Evolutionary conservation across 2,329 filamentous ascomycete genomes (phyloP).

Genomic region (Tolypocladium ovalisporum): DNA sequence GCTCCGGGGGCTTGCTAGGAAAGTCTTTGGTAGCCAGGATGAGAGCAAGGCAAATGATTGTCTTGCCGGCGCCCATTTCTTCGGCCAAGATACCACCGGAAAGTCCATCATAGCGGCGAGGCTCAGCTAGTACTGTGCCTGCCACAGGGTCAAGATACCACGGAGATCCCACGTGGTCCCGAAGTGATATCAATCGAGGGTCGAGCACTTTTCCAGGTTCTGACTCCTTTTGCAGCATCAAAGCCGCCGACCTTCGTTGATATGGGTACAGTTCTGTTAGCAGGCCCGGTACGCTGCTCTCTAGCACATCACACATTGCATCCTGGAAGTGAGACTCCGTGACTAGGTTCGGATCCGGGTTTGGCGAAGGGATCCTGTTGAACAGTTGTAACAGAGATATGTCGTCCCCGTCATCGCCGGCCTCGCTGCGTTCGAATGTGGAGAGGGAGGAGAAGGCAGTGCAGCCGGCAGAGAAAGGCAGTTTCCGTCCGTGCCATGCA

Average conservation of each 20-base stretch:
- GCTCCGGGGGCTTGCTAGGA: constrained; percentile 52
- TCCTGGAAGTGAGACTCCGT: constrained; percentile 37
- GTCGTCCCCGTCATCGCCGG: constrained; percentile 29
- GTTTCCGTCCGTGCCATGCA: constrained; percentile 42
- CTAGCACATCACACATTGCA: constrained; percentile 45
- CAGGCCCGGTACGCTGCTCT: constrained; percentile 43
- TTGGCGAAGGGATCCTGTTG: constrained; percentile 61
- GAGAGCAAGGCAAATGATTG: constrained; percentile 69
- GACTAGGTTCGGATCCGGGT: constrained; percentile 40
- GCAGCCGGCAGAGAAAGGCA: not conserved
- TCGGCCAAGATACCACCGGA: constrained; percentile 71
- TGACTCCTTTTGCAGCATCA: constrained; percentile 75
- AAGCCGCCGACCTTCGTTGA: constrained; percentile 66
- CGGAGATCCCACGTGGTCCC: constrained; percentile 45
- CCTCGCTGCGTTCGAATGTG: constrained; percentile 13
- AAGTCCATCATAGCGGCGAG: constrained; percentile 61
- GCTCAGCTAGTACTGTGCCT: constrained; percentile 51
- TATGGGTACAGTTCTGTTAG: constrained; percentile 62
- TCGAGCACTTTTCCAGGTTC: constrained; percentile 56
- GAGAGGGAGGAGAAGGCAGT: not conserved
- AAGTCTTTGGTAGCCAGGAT: constrained; percentile 67
- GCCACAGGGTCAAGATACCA: constrained; percentile 65
- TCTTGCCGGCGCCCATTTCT: constrained; percentile 79
- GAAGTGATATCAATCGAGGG: constrained; percentile 53
- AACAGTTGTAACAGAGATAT: constrained; percentile 58